Conservation (phyloP, 176 grass and related monocot species). For the Carex kokanica region DNA sequence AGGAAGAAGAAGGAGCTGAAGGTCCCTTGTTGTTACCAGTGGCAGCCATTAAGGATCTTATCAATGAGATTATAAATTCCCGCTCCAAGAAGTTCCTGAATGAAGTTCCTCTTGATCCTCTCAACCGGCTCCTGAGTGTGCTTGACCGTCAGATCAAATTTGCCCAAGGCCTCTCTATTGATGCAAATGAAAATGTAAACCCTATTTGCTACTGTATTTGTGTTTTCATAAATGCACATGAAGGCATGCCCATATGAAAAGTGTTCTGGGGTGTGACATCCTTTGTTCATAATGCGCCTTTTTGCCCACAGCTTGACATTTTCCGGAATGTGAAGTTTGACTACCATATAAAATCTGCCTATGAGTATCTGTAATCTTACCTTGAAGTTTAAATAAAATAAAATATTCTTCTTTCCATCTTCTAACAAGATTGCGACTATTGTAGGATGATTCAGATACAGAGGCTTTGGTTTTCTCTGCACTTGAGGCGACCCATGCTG, state of each 20-base stretch:
- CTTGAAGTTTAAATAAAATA: neutral
- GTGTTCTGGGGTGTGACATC: too few relatives aligned
- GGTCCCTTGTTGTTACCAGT: constrained; percentile 67
- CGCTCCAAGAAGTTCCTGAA: constrained; percentile 74
- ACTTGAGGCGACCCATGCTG: constrained; percentile 80
- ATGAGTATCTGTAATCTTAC: neutral
- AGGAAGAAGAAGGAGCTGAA: constrained; percentile 52
- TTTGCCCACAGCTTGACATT: neutral
- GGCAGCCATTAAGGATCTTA: constrained; percentile 67
- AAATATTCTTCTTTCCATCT: neutral
- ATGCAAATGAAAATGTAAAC: constrained; percentile 81
- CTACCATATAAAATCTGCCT: neutral
- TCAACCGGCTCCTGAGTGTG: constrained; percentile 67
- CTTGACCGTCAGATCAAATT: constrained; percentile 86
- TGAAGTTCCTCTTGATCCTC: constrained; percentile 65
- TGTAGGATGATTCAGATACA: constrained; percentile 52
- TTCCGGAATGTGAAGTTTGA: neutral
- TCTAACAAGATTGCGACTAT: neutral
- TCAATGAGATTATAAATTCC: constrained; percentile 73
- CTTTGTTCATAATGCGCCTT: constrained; percentile 3
- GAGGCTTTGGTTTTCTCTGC: constrained; percentile 76
- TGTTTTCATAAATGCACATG: neutral
- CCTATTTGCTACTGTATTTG: neutral
- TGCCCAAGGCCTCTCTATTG: constrained; percentile 87
- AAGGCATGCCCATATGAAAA: neutral